These are phyloP conservation scores for Apiotrichum sp. DNA, from an alignment of 1,284 basidiomycete genomes.

Conservation along the genomic window DNA sequence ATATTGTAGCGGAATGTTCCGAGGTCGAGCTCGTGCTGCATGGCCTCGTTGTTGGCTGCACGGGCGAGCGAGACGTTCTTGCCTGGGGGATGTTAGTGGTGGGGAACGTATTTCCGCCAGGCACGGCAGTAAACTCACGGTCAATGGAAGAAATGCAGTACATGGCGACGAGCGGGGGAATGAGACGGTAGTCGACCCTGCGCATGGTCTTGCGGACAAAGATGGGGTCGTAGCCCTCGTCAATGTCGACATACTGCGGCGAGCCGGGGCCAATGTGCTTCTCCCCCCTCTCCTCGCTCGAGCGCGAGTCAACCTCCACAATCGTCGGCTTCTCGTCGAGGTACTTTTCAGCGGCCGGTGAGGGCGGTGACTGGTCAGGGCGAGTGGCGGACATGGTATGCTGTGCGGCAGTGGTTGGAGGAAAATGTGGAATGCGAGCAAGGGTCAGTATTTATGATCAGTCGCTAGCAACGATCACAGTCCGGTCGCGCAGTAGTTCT, in stretches of 20 bases:
- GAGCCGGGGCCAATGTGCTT: not conserved
- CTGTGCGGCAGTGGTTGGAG: too few species aligned
- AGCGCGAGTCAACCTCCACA: too few species aligned
- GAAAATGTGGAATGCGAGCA: too few species aligned
- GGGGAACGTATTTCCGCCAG: too few species aligned
- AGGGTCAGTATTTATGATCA: too few species aligned
- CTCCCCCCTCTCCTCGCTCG: not conserved
- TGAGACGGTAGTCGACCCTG: conserved; percentile 15
- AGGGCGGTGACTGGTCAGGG: too few species aligned
- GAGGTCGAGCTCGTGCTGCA: conserved; percentile 12
- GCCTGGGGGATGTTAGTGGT: not conserved
- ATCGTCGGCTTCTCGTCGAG: too few species aligned
- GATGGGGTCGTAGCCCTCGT: conserved; percentile 6
- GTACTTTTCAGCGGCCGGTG: too few species aligned
- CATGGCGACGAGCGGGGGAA: conserved; percentile 14
- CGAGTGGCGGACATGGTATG: too few species aligned
- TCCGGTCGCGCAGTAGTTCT: too few species aligned
- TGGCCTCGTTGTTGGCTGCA: conserved; percentile 8
- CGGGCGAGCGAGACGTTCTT: conserved; percentile 24
- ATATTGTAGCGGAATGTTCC: conserved; percentile 38
- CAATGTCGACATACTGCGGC: conserved; percentile 6
- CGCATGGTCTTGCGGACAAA: conserved; percentile 6
- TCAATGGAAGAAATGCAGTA: conserved; percentile 16
- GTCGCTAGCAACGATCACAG: too few species aligned
- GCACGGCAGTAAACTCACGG: conserved; percentile 5